Evolutionary conservation across 2,329 filamentous ascomycete genomes (phyloP).

Genomic region (Parastagonospora nodorum): DNA sequence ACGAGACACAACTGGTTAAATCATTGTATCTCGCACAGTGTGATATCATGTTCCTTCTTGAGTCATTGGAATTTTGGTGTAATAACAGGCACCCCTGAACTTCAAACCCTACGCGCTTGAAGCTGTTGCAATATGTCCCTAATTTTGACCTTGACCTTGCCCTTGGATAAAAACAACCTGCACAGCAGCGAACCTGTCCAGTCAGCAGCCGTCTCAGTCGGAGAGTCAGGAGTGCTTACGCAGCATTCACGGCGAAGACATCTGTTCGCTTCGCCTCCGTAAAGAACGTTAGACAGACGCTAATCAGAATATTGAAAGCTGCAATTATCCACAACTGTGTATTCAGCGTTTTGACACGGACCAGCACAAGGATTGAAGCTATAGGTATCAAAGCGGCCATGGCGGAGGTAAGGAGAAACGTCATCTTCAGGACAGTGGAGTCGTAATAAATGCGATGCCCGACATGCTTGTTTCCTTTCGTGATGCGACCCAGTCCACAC

Average conservation of each 20-base stretch:
- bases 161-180: too few species aligned
- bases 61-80: too few species aligned
- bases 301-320: constrained; percentile 20
- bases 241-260: constrained; percentile 22
- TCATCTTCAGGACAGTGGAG: constrained; percentile 9
- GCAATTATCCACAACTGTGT: constrained; percentile 12
- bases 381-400: constrained; percentile 21
- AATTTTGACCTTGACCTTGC: too few species aligned
- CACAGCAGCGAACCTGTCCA: not conserved
- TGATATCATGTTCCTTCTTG: too few species aligned
- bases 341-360: not conserved
- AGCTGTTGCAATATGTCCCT: too few species aligned
- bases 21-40: too few species aligned
- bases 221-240: constrained; percentile 11
- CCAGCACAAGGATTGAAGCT: constrained; percentile 12
- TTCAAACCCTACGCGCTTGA: too few species aligned
- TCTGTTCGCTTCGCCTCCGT: constrained; percentile 22
- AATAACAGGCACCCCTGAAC: too few species aligned
- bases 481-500: not conserved
- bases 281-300: constrained; percentile 11
- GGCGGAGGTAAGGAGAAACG: constrained; percentile 13
- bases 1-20: too few species aligned
- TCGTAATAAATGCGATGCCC: not conserved
- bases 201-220: not conserved
- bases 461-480: not conserved